Evolutionary conservation across 1,284 basidiomycete species (phyloP).

Genomic region (Trichosporon faecale): DNA sequence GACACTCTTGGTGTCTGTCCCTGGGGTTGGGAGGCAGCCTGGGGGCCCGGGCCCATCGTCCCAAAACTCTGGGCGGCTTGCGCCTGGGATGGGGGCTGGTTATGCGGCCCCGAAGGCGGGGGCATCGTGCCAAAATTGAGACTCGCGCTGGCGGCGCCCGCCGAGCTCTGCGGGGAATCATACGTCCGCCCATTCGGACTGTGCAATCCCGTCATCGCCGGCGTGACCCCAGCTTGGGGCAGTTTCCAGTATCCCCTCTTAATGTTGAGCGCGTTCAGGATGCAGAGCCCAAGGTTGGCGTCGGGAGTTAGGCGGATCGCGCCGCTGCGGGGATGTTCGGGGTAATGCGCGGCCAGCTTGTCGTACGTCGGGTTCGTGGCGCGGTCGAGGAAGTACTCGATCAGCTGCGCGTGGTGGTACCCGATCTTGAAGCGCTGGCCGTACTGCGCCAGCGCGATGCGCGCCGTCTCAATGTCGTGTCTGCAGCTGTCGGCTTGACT

Average conservation of each 20-base stretch:
- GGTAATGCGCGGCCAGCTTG: constrained; percentile 45
- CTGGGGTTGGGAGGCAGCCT: no score
- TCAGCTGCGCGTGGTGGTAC: constrained; percentile 47
- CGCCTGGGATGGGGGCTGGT: neutral
- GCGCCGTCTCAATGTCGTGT: constrained; percentile 40
- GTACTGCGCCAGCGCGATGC: constrained; percentile 38
- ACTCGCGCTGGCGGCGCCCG: neutral
- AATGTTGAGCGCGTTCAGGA: constrained; percentile 46
- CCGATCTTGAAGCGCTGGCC: constrained; percentile 46
- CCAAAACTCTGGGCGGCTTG: neutral
- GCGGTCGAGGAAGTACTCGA: constrained; percentile 50
- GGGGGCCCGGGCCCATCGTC: neutral
- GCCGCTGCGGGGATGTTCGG: constrained; percentile 45
- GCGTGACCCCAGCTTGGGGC: neutral
- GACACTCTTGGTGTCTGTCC: neutral
- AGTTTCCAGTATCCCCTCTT: constrained; percentile 46
- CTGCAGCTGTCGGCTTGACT: constrained; percentile 32
- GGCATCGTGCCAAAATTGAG: constrained; percentile 4
- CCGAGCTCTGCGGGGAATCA: neutral
- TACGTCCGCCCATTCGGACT: neutral
- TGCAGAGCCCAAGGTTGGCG: constrained; percentile 38
- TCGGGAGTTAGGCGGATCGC: constrained; percentile 36
- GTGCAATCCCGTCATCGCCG: neutral
- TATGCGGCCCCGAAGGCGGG: neutral
- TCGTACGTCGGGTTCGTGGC: constrained; percentile 42